Conservation (phyloP, 495 filamentous ascomycete species). For the Astrocystis sublimbata region DNA sequence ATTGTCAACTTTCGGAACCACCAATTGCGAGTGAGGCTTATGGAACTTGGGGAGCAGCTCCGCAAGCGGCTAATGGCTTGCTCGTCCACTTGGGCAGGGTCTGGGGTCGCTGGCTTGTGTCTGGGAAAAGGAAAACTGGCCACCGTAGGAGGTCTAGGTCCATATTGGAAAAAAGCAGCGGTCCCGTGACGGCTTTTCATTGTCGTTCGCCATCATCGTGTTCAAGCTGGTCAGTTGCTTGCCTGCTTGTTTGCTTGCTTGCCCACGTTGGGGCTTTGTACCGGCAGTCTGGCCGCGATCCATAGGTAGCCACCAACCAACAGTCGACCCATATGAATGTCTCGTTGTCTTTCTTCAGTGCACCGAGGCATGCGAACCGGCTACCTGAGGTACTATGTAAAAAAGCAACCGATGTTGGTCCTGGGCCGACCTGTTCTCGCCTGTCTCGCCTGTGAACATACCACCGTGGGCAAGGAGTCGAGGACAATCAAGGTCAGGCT, state of each 20-base stretch:
- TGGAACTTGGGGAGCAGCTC: neutral
- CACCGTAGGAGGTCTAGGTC: neutral
- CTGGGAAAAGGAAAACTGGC: neutral
- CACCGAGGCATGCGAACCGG: neutral
- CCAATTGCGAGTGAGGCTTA: neutral
- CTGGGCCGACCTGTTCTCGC: slow-evolving; percentile 7
- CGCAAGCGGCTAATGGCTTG: slow-evolving; percentile 6
- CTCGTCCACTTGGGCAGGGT: neutral
- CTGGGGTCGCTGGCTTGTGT: neutral
- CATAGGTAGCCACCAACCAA: neutral
- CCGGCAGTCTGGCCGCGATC: slow-evolving; percentile 2
- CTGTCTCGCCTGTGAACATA: slow-evolving; percentile 13
- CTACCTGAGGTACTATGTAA: too few species aligned
- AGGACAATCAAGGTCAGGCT: slow-evolving; percentile 18
- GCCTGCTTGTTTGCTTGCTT: too few species aligned
- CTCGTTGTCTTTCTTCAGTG: slow-evolving; percentile 6
- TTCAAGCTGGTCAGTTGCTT: neutral
- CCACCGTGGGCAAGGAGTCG: neutral
- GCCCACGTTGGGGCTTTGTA: slow-evolving; percentile 7
- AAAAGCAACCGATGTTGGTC: slow-evolving; percentile 3
- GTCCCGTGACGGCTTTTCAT: neutral
- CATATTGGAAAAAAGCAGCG: neutral
- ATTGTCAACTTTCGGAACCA: neutral
- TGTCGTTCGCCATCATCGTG: neutral
- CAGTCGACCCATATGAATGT: neutral